Evolutionary conservation across 495 filamentous ascomycete species (phyloP), one percentile per base, ranked within the genome.

Genomic region (Penicilliopsis zonata): DNA sequence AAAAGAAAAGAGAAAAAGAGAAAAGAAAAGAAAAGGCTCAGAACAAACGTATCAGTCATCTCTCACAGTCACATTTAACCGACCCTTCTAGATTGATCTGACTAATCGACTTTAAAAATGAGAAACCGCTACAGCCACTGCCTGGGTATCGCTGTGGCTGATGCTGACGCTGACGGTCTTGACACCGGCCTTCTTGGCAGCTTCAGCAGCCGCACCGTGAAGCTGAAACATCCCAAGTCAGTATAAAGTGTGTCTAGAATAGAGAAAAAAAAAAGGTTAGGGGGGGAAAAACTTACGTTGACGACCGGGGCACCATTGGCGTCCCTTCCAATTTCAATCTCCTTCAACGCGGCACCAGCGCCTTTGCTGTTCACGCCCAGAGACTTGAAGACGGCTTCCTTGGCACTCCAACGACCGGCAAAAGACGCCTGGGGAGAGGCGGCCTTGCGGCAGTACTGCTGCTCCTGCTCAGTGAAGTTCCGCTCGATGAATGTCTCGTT

Each of bases 371-470:
- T 54, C n/a, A 94, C 84, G 24, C 85, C 83, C n/a, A 99, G 61
- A 9, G 82, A 80, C 69, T 99, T 99, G 65, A 99, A 99, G 3
- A 99, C 86, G 3, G 88, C 90, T 63, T 99, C 90, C 60, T 99
- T 99, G 3, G 90, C 90, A 42, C 76, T 84, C 90, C 90, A 99
- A 35, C 84, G 74, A 10, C 90, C 90, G 0, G 90, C 82, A 58
- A 94, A 95, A 24, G 80, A 83, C 29, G 84, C 76, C 44, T 85
- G 82, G 1, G 86, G 76, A 42, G 65, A 70, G 25, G 81, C 56
- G 17, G 85, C 83, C 50, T 80, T 76, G 31, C 63, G 69, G 65
- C 92, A 96, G 59, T 95, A 93, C 31, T 71, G 69, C 44, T 82
- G 75, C 61, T 99, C 90, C 14, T 55, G 59, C 12, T 64, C 50